These are phyloP conservation scores for Alliaria petiolata DNA, from an alignment of 345 rosid species.

Conservation along the genomic window DNA sequence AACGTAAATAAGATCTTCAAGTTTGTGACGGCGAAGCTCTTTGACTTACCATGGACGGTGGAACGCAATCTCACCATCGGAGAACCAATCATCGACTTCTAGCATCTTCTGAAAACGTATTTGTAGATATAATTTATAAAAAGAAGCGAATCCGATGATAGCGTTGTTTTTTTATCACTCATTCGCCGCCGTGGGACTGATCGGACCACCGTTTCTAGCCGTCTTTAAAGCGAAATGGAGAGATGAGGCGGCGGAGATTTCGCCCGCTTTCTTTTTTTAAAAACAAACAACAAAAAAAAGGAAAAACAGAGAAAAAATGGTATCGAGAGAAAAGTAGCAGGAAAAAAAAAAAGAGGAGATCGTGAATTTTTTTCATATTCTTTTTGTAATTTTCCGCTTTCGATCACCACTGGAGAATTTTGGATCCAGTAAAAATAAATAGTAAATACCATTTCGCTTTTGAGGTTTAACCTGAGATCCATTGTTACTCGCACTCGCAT, in stretches of 20 bases:
- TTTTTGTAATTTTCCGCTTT: not conserved
- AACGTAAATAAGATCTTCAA: slow-evolving; percentile 94
- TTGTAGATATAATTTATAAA: not conserved
- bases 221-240: slow-evolving; percentile 24
- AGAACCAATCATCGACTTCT: slow-evolving; percentile 89
- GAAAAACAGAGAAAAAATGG: slow-evolving; percentile 13
- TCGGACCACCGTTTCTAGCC: slow-evolving; percentile 19
- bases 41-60: slow-evolving; percentile 81
- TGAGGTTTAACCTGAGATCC: not conserved
- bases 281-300: not conserved
- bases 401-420: slow-evolving; percentile 18
- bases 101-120: not conserved
- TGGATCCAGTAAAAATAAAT: slow-evolving; percentile 18
- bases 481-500: not conserved
- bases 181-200: slow-evolving; percentile 3
- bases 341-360: not conserved
- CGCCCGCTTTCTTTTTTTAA: slow-evolving; percentile 34
- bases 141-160: slow-evolving; percentile 6
- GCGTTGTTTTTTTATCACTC: not conserved
- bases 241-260: slow-evolving; percentile 30
- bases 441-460: slow-evolving; percentile 26
- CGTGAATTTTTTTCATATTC: not conserved
- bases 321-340: not conserved
- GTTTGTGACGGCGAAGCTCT: slow-evolving; percentile 89
- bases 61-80: slow-evolving; percentile 84